Evolutionary conservation across 2,329 filamentous ascomycete species (phyloP), one percentile per base, ranked within the genome.

Genomic region (Penicillium sp.): DNA sequence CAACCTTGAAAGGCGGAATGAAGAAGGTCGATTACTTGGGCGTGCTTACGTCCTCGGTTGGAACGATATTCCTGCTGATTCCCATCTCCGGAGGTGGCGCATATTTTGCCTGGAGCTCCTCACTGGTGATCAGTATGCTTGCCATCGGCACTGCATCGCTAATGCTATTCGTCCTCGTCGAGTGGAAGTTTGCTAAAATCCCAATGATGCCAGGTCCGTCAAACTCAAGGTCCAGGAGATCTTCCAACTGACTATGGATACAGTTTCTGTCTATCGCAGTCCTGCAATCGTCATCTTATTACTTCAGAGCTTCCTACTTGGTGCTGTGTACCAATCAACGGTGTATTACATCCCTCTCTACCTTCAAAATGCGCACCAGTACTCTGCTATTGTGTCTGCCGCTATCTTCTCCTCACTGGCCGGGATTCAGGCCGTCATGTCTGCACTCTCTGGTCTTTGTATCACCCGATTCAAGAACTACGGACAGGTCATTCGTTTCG

Each of bases 291-390:
- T 74, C 16, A 73, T 79, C 4, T 76, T 87, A 57, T 68, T 86
- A 42, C 40, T 75, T 2, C 80, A 86, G 60, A 81, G 77, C 61
- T 79, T 86, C 56, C 68, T 87, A 18, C 76, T 85, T 25, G 82
- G 83, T 6, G 71, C 79, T 13, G 77, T 79, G 3, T 85, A 82
- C 59, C 83, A 84, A 56, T 74, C 76, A 2, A 77, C 78, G 50
- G 66, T 85, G 2, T 85, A 84, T 64, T 85, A 81, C 58, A 64
- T 85, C 3, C 82, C 83, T 1, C 68, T 85, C 0, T 86, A 82
- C 63, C 79, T 81, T 30, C 81, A 85, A 59, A 83, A 83, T 49
- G 79, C 77, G 2, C 72, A 75, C 11, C 65, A 68, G 22, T 69
- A 68, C 55, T 69, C 67, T 2, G 68, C 75, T 0, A 58, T 77